Evolutionary conservation across 78 protist genomes (phyloP).

Genomic region (Dictyostelium brefeldianum): DNA sequence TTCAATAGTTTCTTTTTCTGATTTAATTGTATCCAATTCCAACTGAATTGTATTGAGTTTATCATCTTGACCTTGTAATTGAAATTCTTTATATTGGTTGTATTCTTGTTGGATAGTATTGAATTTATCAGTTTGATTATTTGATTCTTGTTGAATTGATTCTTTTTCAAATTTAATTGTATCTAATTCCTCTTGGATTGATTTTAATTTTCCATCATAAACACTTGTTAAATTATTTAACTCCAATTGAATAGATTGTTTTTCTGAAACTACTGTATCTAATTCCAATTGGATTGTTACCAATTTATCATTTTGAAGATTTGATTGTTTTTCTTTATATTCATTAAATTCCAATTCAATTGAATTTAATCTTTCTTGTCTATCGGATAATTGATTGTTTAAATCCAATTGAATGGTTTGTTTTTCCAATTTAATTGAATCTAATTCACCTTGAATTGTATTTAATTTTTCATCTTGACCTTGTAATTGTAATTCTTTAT

Average conservation of each 20-base stretch:
- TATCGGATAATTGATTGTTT: conserved; percentile 1
- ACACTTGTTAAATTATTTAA: neutral
- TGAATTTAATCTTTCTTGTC: neutral
- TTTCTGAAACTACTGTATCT: neutral
- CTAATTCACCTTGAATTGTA: neutral
- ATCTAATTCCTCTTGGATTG: neutral
- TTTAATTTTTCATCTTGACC: neutral
- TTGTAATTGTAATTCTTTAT: neutral
- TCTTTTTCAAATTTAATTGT: neutral
- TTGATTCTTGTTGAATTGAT: neutral
- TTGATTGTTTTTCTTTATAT: neutral
- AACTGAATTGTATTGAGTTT: neutral
- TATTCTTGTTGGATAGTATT: neutral
- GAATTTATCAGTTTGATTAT: neutral
- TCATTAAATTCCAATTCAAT: neutral
- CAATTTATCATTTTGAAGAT: neutral
- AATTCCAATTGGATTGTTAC: neutral
- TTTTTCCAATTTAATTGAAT: neutral
- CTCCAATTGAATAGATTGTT: neutral
- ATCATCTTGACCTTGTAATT: neutral
- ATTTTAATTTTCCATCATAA: neutral
- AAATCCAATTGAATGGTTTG: neutral
- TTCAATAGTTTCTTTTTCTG: neutral
- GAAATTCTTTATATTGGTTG: neutral
- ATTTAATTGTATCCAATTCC: neutral